Conservation (phyloP, 176 grass and related monocot genomes). For the Oryza longistaminata region DNA sequence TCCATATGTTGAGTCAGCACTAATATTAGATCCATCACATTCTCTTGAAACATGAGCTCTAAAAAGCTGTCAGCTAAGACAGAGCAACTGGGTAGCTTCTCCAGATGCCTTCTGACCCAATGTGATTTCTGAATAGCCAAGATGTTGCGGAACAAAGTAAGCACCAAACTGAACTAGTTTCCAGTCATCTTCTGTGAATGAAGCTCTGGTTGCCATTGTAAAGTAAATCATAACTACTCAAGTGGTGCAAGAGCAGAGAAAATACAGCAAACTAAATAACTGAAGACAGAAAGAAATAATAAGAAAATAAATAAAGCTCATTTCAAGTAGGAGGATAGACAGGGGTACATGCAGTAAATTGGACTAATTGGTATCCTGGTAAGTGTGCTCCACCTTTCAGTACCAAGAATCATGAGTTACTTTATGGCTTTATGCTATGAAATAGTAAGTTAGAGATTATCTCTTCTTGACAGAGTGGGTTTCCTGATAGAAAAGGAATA, state of each 20-base stretch:
- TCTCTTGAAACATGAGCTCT: conserved; percentile 92
- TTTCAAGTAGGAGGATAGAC: background rate
- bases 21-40: conserved; percentile 96
- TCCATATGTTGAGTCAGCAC: conserved; percentile 85
- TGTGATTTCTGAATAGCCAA: conserved; percentile 90
- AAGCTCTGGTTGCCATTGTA: conserved; percentile 54
- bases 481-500: conserved; percentile 18
- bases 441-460: background rate
- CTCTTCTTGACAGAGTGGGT: background rate
- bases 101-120: conserved; percentile 81
- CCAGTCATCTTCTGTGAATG: conserved; percentile 96
- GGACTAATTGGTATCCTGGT: conserved; percentile 1
- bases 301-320: background rate
- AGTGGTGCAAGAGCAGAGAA: conserved; percentile 22
- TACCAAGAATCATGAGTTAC: background rate
- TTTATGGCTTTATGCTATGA: background rate
- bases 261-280: conserved; percentile 1
- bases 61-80: conserved; percentile 73
- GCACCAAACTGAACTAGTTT: conserved; percentile 91
- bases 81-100: conserved; percentile 68
- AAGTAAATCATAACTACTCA: conserved; percentile 37
- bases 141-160: conserved; percentile 89
- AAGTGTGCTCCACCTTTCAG: background rate
- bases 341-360: background rate
- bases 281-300: conserved; percentile 1